Evolutionary conservation across 495 filamentous ascomycete genomes (phyloP).

Genomic region (Pseudomonodictys pantanalensis): DNA sequence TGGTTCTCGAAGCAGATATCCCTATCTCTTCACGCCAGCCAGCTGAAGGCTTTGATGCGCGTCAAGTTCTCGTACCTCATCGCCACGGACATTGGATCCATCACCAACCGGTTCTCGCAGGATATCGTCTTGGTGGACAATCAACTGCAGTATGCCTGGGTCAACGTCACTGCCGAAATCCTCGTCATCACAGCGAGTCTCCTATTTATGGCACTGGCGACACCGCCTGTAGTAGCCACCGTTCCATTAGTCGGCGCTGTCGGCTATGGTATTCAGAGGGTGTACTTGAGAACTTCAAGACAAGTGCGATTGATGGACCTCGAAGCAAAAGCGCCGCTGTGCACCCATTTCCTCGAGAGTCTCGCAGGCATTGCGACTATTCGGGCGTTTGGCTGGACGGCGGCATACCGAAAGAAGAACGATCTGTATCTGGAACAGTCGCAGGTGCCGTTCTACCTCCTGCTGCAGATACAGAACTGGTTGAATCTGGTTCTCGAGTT

Average conservation of each 20-base stretch:
- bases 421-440: slow-evolving; percentile 37
- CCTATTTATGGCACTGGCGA: slow-evolving; percentile 14
- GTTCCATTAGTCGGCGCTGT: slow-evolving; percentile 33
- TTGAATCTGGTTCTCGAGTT: slow-evolving; percentile 46
- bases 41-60: slow-evolving; percentile 25
- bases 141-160: slow-evolving; percentile 41
- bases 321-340: slow-evolving; percentile 60
- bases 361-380: slow-evolving; percentile 46
- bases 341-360: slow-evolving; percentile 57
- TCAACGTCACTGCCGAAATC: slow-evolving; percentile 15
- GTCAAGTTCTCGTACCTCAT: slow-evolving; percentile 20
- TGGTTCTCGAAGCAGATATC: slow-evolving; percentile 11
- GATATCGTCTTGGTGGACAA: slow-evolving; percentile 61
- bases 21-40: slow-evolving; percentile 19
- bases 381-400: slow-evolving; percentile 48
- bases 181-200: not conserved
- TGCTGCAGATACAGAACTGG: slow-evolving; percentile 47
- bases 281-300: slow-evolving; percentile 63
- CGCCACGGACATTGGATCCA: slow-evolving; percentile 16
- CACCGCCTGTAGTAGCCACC: slow-evolving; percentile 10
- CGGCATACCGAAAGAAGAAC: slow-evolving; percentile 28
- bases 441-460: slow-evolving; percentile 46
- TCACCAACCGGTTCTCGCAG: slow-evolving; percentile 54
- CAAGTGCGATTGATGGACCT: slow-evolving; percentile 63
- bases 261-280: slow-evolving; percentile 56